These are phyloP conservation scores for Raphanus hybrid DNA, from an alignment of 441 rosid species.

Conservation along the genomic window DNA sequence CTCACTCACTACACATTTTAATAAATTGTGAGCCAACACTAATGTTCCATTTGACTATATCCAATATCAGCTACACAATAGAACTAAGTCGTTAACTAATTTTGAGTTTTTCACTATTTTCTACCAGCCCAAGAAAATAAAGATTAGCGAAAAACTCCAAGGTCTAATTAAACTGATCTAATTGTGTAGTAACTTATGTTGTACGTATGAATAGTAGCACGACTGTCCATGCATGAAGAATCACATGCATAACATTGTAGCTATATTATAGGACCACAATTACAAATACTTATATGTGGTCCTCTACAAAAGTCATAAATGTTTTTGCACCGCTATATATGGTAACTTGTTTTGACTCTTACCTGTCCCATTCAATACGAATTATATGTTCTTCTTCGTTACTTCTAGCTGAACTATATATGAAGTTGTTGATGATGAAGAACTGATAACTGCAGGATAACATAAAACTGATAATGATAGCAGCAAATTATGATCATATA, in stretches of 20 bases:
- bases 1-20: too few relatives aligned
- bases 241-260: slow-evolving; percentile 32
- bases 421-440: slow-evolving; percentile 5
- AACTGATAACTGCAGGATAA: too few relatives aligned
- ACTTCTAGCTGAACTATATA: slow-evolving; percentile 22
- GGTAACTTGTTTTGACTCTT: slow-evolving; percentile 39
- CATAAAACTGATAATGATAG: not conserved
- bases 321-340: slow-evolving; percentile 31
- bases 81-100: not conserved
- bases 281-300: not conserved
- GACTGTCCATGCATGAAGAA: slow-evolving; percentile 31
- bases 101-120: not conserved
- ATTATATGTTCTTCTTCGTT: slow-evolving; percentile 10
- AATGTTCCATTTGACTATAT: too few relatives aligned
- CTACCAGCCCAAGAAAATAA: too few relatives aligned
- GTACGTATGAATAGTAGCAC: slow-evolving; percentile 19
- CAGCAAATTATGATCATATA: not conserved
- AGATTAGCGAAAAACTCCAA: too few relatives aligned
- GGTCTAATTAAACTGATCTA: not conserved
- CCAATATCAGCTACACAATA: not conserved
- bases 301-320: slow-evolving; percentile 31
- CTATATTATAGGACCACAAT: slow-evolving; percentile 30
- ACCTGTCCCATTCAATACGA: slow-evolving; percentile 20
- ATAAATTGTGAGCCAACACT: too few relatives aligned
- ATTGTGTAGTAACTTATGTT: not conserved